phyloP scores from a whole-genome alignment of 2,329 filamentous ascomycete genomes.

The Thielaviopsis punctulata region DNA sequence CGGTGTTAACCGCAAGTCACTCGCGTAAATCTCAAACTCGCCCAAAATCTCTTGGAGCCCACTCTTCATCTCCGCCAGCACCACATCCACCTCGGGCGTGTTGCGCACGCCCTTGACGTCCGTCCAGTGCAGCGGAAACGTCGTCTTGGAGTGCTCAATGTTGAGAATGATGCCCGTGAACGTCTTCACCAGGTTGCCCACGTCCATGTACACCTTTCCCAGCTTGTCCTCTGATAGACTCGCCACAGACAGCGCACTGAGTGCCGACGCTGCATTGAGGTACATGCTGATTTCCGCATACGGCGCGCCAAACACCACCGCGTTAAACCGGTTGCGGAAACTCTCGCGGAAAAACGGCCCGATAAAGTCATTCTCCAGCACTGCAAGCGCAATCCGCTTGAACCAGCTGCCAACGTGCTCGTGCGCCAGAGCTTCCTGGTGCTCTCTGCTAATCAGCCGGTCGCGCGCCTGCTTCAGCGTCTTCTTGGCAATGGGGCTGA shows the following conservation, averaged over 20 bases:
- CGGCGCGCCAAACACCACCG: constrained; percentile 56
- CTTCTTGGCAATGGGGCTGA: constrained; percentile 34
- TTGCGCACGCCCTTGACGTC: constrained; percentile 44
- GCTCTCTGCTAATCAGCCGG: constrained; percentile 32
- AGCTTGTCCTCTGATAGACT: constrained; percentile 68
- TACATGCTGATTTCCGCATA: constrained; percentile 52
- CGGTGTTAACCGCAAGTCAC: constrained; percentile 49
- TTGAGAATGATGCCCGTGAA: constrained; percentile 52
- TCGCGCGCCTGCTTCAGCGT: constrained; percentile 30
- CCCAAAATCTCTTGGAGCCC: constrained; percentile 48
- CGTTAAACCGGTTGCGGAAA: constrained; percentile 46
- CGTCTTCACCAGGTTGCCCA: constrained; percentile 55
- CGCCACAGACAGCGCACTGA: constrained; percentile 51
- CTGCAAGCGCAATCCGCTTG: constrained; percentile 27
- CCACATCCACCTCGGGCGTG: constrained; percentile 50
- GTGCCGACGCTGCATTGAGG: constrained; percentile 51
- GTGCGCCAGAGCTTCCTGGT: constrained; percentile 34
- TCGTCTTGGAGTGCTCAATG: constrained; percentile 48
- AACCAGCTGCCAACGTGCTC: constrained; percentile 32
- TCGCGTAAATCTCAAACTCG: constrained; percentile 59
- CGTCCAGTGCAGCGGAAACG: constrained; percentile 56
- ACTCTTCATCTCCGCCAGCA: constrained; percentile 46
- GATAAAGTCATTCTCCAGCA: constrained; percentile 33
- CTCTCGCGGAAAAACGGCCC: constrained; percentile 55
- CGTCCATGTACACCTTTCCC: constrained; percentile 71